Percentiles rank a stretch among this genome's conserved stretches.
phyloP scores from a whole-genome alignment of 2,329 filamentous ascomycete species.

The Proliferodiscus dingleyae region DNA sequence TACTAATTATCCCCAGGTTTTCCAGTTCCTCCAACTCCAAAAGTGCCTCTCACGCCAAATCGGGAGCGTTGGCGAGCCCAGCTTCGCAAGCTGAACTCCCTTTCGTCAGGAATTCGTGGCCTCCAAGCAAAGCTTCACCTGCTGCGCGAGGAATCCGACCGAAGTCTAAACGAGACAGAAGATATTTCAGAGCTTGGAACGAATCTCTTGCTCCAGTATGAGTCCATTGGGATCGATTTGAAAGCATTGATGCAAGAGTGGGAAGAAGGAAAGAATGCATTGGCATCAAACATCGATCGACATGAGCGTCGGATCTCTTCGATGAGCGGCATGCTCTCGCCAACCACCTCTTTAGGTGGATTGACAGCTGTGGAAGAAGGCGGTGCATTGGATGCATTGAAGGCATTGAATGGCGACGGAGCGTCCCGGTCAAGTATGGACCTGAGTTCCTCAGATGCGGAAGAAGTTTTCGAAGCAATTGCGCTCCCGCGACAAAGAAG shows the following conservation, averaged over 20 bases:
- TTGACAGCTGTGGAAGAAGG: slow-evolving; percentile 58
- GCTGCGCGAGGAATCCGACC: slow-evolving; percentile 82
- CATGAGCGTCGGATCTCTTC: slow-evolving; percentile 68
- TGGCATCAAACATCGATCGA: slow-evolving; percentile 76
- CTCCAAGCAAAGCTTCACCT: slow-evolving; percentile 94
- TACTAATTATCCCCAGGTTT: slow-evolving; percentile 41
- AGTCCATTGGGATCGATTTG: slow-evolving; percentile 86
- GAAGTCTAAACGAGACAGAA: slow-evolving; percentile 66
- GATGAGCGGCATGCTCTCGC: slow-evolving; percentile 51
- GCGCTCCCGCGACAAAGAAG: slow-evolving; percentile 68
- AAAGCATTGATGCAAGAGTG: slow-evolving; percentile 76
- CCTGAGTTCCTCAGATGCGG: slow-evolving; percentile 53
- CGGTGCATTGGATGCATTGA: slow-evolving; percentile 64
- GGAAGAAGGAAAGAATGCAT: slow-evolving; percentile 79
- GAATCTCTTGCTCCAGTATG: slow-evolving; percentile 82
- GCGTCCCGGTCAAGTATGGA: slow-evolving; percentile 46
- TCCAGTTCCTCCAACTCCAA: slow-evolving; percentile 51
- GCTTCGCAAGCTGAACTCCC: slow-evolving; percentile 78
- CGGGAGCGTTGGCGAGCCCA: slow-evolving; percentile 82
- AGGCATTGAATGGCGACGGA: slow-evolving; percentile 70
- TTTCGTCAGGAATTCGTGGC: slow-evolving; percentile 85
- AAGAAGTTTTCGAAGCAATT: slow-evolving; percentile 88
- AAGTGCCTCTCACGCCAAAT: slow-evolving; percentile 60
- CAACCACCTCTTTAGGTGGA: slow-evolving; percentile 60
- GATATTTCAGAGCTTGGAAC: slow-evolving; percentile 72